Percentiles rank a stretch among this genome's conserved stretches.
phyloP scores from a whole-genome alignment of 148 eudicot species.

The Vaccinium darrowii region DNA sequence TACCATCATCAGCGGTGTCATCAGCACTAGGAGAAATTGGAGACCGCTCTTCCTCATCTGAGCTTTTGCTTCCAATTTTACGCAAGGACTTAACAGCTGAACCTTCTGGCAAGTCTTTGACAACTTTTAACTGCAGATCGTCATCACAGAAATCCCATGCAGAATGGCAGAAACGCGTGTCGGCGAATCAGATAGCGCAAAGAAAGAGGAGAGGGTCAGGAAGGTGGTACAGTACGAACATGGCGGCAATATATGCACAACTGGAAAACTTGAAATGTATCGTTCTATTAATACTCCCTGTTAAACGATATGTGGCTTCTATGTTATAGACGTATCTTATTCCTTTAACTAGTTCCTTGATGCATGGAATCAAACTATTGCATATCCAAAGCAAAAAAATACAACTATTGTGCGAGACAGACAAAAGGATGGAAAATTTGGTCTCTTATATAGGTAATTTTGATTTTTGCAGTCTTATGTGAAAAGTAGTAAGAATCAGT shows the following conservation, averaged over 20 bases:
- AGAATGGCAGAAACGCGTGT: conserved; percentile 2
- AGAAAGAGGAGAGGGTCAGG: not conserved
- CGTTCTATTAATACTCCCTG: not conserved
- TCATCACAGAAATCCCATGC: not conserved
- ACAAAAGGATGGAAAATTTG: not conserved
- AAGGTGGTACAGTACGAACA: not conserved
- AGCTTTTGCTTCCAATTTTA: conserved; percentile 18
- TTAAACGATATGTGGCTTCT: not conserved
- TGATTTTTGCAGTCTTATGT: conserved; percentile 3
- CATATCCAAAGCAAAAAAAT: not conserved
- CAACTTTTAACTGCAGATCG: conserved; percentile 24
- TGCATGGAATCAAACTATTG: not conserved
- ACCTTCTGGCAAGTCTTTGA: conserved; percentile 29
- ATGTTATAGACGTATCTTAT: not conserved
- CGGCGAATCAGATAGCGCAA: not conserved
- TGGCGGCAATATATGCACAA: not conserved
- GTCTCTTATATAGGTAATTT: not conserved
- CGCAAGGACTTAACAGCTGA: conserved; percentile 19
- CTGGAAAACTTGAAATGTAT: not conserved
- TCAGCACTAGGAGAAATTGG: conserved; percentile 13
- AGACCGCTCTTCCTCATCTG: conserved; percentile 26
- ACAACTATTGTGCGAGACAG: not conserved
- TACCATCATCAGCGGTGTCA: conserved; percentile 19
- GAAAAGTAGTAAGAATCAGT: not conserved
- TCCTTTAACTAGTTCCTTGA: conserved; percentile 4